phyloP scores from a whole-genome alignment of 2,329 filamentous ascomycete genomes.

The Xylariales sp. region DNA sequence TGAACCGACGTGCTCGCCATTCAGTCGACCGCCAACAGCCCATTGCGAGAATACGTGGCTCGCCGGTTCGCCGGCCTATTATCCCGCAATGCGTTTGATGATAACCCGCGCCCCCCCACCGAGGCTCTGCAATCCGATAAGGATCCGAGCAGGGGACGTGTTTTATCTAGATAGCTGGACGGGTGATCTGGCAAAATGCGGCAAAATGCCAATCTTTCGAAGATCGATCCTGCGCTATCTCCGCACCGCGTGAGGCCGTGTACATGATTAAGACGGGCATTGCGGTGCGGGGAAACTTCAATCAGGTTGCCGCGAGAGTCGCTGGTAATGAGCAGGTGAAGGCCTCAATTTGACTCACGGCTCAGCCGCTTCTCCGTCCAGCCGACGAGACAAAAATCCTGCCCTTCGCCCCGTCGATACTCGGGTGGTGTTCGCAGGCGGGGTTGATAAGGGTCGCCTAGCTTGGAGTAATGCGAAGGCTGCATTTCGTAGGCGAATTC shows the following conservation, averaged over 20 bases:
- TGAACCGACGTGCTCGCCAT: neutral
- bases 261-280: no score
- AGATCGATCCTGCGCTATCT: neutral
- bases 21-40: neutral
- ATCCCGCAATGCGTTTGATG: neutral
- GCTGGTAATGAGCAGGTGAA: neutral
- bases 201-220: conserved; percentile 14
- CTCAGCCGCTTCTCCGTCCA: neutral
- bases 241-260: neutral
- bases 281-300: neutral
- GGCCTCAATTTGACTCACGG: neutral
- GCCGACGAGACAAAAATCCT: neutral
- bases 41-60: neutral
- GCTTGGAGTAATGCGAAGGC: neutral
- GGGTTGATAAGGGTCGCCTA: neutral
- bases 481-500: conserved; percentile 3
- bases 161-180: neutral
- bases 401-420: neutral
- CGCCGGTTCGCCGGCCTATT: neutral
- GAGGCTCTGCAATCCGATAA: neutral
- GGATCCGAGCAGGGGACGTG: neutral
- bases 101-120: neutral
- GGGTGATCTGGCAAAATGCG: conserved; percentile 18
- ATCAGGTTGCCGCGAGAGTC: neutral
- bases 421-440: neutral